Evolutionary conservation across 768 basidiomycete genomes (phyloP).

Genomic region (Tulasnella sp.): DNA sequence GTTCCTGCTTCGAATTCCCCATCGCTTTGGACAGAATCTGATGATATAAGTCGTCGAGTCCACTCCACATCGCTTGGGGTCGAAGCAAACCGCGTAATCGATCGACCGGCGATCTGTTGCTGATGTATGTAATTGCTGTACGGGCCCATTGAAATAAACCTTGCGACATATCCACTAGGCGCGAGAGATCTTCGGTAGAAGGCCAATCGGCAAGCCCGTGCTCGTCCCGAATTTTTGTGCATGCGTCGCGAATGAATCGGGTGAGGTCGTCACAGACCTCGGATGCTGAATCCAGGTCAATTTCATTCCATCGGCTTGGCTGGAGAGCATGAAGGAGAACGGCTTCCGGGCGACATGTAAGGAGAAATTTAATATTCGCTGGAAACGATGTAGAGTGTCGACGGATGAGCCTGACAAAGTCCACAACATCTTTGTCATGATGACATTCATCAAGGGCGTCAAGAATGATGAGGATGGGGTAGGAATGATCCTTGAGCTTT

Average conservation of each 20-base stretch:
- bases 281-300: not conserved
- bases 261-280: not conserved
- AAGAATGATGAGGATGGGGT: not conserved
- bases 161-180: not conserved
- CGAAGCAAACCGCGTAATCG: not conserved
- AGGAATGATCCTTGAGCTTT: not conserved
- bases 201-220: not conserved
- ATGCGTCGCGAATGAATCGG: not conserved
- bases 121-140: not conserved
- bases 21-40: not conserved
- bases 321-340: not conserved
- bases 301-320: not conserved
- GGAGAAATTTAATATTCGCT: not conserved
- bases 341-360: not conserved
- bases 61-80: not conserved
- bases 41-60: not conserved
- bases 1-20: too few relatives aligned
- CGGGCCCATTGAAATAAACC: not conserved
- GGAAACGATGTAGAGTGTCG: not conserved
- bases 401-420: not conserved
- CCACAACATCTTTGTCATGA: not conserved
- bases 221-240: not conserved
- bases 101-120: not conserved
- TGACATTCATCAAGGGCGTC: not conserved
- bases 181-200: not conserved